phyloP scores from a whole-genome alignment of 2,329 filamentous ascomycete species.

The Fusarium chuoi region DNA sequence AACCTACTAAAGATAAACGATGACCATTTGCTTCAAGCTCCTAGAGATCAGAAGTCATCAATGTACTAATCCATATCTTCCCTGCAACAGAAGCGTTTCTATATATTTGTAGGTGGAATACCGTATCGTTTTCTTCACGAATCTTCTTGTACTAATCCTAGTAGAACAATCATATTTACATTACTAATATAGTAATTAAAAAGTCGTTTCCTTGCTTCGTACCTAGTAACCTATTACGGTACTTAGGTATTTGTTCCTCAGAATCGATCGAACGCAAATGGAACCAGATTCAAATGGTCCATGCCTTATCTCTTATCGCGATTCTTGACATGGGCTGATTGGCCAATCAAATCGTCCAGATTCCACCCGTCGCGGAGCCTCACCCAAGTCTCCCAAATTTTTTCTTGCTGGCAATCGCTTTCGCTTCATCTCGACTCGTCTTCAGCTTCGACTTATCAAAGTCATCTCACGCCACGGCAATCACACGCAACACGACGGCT shows the following conservation, averaged over 20 bases:
- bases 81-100: background rate
- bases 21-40: background rate
- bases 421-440: conserved; percentile 17
- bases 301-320: conserved; percentile 34
- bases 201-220: background rate
- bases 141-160: background rate
- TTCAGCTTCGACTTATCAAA: conserved; percentile 27
- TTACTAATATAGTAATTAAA: background rate
- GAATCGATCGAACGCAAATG: background rate
- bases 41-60: background rate
- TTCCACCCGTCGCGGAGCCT: conserved; percentile 35
- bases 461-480: conserved; percentile 9
- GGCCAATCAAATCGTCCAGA: conserved; percentile 28
- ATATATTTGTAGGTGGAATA: background rate
- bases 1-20: background rate
- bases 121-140: background rate
- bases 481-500: background rate
- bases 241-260: background rate
- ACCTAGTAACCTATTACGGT: too few species aligned
- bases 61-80: background rate
- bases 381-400: conserved; percentile 39
- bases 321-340: conserved; percentile 16
- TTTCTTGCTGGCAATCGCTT: conserved; percentile 33
- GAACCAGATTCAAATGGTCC: background rate
- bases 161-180: background rate